phyloP scores from a whole-genome alignment of 2,329 filamentous ascomycete species.

The Raffaelea ambrosiae region DNA sequence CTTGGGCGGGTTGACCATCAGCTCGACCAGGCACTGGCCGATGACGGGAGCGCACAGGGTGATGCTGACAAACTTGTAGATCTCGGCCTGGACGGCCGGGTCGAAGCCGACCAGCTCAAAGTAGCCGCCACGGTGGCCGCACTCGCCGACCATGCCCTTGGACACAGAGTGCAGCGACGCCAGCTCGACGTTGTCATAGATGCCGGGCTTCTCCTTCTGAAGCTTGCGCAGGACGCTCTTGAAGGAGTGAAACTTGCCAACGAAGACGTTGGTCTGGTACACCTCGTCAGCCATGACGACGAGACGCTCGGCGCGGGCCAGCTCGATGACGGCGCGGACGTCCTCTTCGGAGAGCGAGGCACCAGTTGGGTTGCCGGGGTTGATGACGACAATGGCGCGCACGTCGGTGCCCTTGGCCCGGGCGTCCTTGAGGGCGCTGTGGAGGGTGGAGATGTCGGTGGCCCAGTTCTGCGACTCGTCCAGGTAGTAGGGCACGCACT shows the following conservation, averaged over 20 bases:
- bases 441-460: slow-evolving; percentile 75
- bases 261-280: slow-evolving; percentile 98
- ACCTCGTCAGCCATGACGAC: slow-evolving; percentile 95
- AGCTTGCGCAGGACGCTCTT: slow-evolving; percentile 78
- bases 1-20: slow-evolving; percentile 94
- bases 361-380: slow-evolving; percentile 95
- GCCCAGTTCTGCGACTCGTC: slow-evolving; percentile 83
- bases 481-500: slow-evolving; percentile 86
- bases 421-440: slow-evolving; percentile 63
- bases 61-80: slow-evolving; percentile 98
- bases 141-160: slow-evolving; percentile 99
- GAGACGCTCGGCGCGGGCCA: slow-evolving; percentile 76
- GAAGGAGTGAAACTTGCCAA: slow-evolving; percentile 91
- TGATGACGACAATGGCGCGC: slow-evolving; percentile 92
- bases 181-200: slow-evolving; percentile 80
- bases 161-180: slow-evolving; percentile 88
- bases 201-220: slow-evolving; percentile 64
- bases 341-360: slow-evolving; percentile 73
- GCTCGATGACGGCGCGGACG: slow-evolving; percentile 75
- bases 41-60: slow-evolving; percentile 92
- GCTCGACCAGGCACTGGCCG: slow-evolving; percentile 90
- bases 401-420: slow-evolving; percentile 73
- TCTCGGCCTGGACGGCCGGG: slow-evolving; percentile 74
- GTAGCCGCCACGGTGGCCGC: slow-evolving; percentile 93
- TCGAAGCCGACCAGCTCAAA: slow-evolving; percentile 94